Percentiles rank a stretch among this genome's conserved stretches.
Conservation (phyloP, 306 rosid genomes). For the Begonia peltatifolia region DNA sequence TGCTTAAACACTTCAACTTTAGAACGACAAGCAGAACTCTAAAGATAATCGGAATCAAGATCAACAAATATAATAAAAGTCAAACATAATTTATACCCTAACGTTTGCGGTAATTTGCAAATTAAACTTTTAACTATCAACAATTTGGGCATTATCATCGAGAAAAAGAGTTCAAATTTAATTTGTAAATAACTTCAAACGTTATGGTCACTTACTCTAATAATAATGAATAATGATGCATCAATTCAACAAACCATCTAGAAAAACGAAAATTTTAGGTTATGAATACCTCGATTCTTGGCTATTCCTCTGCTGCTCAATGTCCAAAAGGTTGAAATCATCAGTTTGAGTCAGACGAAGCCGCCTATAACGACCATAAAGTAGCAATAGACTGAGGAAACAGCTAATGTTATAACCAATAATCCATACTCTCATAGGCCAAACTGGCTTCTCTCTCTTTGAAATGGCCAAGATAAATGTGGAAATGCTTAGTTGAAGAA, state of each 20-base stretch:
- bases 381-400: conserved; percentile 56
- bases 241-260: not conserved
- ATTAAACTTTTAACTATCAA: too few relatives aligned
- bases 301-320: conserved; percentile 54
- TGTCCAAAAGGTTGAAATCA: conserved; percentile 36
- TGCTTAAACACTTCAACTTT: too few relatives aligned
- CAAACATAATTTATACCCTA: too few relatives aligned
- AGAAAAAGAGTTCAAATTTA: too few relatives aligned
- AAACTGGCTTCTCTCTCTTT: conserved; percentile 65
- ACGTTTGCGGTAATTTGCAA: too few relatives aligned
- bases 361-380: conserved; percentile 57
- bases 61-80: too few relatives aligned
- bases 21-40: too few relatives aligned
- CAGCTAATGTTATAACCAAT: conserved; percentile 79
- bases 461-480: conserved; percentile 50
- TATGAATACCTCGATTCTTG: conserved; percentile 68
- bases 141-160: too few relatives aligned
- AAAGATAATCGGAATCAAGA: too few relatives aligned
- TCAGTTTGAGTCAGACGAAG: conserved; percentile 37
- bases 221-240: too few relatives aligned
- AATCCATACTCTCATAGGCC: conserved; percentile 98
- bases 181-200: too few relatives aligned
- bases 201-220: too few relatives aligned
- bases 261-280: conserved; percentile 3
- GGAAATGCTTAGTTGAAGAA: conserved; percentile 46